Percentiles rank a stretch among this genome's conserved stretches.
Evolutionary conservation across 2,329 filamentous ascomycete genomes (phyloP).

Genomic region (Beauveria caledonica): DNA sequence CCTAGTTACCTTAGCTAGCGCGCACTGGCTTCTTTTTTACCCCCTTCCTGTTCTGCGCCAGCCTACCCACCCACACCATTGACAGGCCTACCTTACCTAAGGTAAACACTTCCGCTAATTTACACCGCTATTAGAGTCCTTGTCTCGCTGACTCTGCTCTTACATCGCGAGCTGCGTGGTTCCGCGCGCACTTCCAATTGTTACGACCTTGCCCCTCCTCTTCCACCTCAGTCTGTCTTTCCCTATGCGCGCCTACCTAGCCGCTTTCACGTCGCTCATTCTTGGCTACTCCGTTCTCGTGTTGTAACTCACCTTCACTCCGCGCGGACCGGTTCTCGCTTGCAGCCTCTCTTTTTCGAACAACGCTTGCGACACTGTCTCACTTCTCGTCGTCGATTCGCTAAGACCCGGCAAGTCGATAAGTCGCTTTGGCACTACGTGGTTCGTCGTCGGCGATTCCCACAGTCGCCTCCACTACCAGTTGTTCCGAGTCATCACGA

Average conservation of each 20-base stretch:
- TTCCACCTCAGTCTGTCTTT: background rate
- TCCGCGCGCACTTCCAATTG: conserved; percentile 1
- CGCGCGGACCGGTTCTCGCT: background rate
- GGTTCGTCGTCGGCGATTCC: background rate
- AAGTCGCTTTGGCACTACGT: background rate
- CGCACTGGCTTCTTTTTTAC: too few relatives aligned
- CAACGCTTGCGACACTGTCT: background rate
- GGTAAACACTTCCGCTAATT: background rate
- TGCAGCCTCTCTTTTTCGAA: background rate
- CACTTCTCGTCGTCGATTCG: background rate
- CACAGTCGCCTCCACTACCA: background rate
- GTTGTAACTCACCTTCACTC: background rate
- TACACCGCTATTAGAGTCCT: background rate
- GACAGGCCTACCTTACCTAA: too few relatives aligned
- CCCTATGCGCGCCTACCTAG: conserved; percentile 1
- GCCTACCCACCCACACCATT: too few relatives aligned
- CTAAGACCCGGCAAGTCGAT: background rate
- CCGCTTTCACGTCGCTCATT: conserved; percentile 4
- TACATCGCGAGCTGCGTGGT: conserved; percentile 6
- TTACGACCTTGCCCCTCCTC: conserved; percentile 5
- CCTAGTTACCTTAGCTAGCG: too few relatives aligned
- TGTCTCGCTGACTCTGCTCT: background rate
- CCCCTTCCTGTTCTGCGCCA: too few relatives aligned
- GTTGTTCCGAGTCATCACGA: background rate
- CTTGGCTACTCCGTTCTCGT: background rate